Percentiles rank a stretch among this genome's conserved stretches.
Conservation (phyloP, 1,284 basidiomycete species). For the Irpex lacteus region DNA sequence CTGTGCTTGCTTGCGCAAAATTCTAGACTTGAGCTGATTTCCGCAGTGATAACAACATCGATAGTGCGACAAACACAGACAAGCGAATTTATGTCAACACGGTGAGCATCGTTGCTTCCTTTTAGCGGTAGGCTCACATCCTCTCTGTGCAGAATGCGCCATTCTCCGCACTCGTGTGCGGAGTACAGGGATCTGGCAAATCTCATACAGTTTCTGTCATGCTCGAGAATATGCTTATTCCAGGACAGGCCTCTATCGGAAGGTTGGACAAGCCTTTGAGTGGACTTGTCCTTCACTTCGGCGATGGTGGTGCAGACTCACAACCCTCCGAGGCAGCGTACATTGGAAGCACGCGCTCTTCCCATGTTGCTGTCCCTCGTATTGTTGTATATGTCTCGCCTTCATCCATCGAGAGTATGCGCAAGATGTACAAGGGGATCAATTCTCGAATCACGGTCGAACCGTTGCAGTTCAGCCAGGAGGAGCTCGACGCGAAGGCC, state of each 20-base stretch:
- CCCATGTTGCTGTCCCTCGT: slow-evolving; percentile 39
- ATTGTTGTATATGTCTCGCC: slow-evolving; percentile 62
- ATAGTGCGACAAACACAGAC: slow-evolving; percentile 18
- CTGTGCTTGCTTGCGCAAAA: neutral
- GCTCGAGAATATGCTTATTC: slow-evolving; percentile 64
- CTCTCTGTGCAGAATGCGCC: slow-evolving; percentile 30
- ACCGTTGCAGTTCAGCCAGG: slow-evolving; percentile 55
- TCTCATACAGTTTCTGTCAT: slow-evolving; percentile 67
- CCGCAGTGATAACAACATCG: slow-evolving; percentile 2
- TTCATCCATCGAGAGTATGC: slow-evolving; percentile 62
- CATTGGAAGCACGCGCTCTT: slow-evolving; percentile 41
- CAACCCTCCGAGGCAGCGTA: slow-evolving; percentile 67
- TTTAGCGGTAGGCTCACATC: neutral
- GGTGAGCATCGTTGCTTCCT: slow-evolving; percentile 16
- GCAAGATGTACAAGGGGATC: slow-evolving; percentile 48
- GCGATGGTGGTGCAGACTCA: slow-evolving; percentile 56
- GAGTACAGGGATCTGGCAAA: slow-evolving; percentile 58
- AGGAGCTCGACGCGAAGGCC: slow-evolving; percentile 64
- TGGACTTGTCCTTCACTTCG: slow-evolving; percentile 66
- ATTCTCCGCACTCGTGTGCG: slow-evolving; percentile 32
- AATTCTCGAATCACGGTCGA: slow-evolving; percentile 47
- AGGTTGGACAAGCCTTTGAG: slow-evolving; percentile 49
- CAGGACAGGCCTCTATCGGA: slow-evolving; percentile 46
- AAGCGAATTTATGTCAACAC: slow-evolving; percentile 32
- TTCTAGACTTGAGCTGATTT: neutral